Evolutionary conservation across 768 basidiomycete genomes (phyloP), one percentile per base, ranked within the genome.

Genomic region (Auriscalpium vulgare): DNA sequence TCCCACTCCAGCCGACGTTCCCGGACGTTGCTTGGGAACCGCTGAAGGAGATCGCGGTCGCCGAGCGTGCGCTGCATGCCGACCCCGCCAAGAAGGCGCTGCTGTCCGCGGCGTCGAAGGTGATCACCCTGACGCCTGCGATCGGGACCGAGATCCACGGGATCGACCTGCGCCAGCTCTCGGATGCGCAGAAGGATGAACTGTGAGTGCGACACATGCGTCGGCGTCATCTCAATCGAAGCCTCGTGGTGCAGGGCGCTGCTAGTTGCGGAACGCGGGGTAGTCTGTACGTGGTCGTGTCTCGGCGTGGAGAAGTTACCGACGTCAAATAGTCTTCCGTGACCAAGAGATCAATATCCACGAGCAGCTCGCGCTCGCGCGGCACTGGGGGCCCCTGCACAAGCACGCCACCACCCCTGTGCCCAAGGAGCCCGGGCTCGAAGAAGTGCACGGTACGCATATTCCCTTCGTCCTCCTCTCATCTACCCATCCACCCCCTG

Each of bases 351-450:
- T 91, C 59, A 74, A 76, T 59, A 79, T 89, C 47, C 73, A 84
- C 48, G 76, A 85, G 58, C 85, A 91, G 63, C 77, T 89, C 10
- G 81, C 85, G n/a, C 72, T 91, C 56, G 85, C 78, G 8, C 80
- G 81, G 14, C 72, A 91, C 64, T 88, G 78, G 54, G 88, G 88
- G 5, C 86, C 80, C 48, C 77, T 90, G 47, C 89, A 93, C 69
- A 88, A 85, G 66, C 89, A 94, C 64, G 85, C 90, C 3, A 90
- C 87, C 3, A 90, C 88, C 10, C 85, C 85, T 0, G 76, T 91
- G 49, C 87, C 91, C 2, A 72, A 71, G 56, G 79, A 81, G 63
- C 81, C 76, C 16, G 89, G 88, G 14, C 74, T 89, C 4, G 84
- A 88, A 63, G 85, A 88, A 71, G 86, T 88, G 5, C 88, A 90